Percentiles rank a stretch among this genome's conserved stretches.
Evolutionary conservation across 805 yeast genomes (phyloP).

Genomic region (Ogataea methylovora): DNA sequence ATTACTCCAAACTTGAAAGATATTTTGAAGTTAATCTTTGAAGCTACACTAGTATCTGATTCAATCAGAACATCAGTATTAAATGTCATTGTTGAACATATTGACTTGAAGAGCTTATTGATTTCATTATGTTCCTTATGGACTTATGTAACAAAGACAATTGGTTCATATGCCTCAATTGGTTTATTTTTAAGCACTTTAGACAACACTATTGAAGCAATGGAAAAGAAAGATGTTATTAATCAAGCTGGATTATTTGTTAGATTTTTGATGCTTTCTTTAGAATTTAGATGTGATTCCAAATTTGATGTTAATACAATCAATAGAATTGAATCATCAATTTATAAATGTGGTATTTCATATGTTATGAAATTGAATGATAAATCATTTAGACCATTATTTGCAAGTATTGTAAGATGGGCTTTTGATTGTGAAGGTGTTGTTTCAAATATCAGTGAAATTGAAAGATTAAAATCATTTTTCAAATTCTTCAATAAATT

Average conservation of each 20-base stretch:
- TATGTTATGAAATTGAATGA: constrained; percentile 90
- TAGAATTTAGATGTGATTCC: constrained; percentile 60
- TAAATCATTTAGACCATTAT: constrained; percentile 86
- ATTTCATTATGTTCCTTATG: constrained; percentile 58
- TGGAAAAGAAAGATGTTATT: constrained; percentile 74
- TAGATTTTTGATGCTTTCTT: constrained; percentile 58
- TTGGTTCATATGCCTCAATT: constrained; percentile 38
- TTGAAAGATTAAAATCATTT: constrained; percentile 61
- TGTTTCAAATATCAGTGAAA: constrained; percentile 36
- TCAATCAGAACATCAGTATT: constrained; percentile 55
- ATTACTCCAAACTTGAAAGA: constrained; percentile 61
- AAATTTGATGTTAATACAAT: constrained; percentile 64
- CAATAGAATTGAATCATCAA: constrained; percentile 72
- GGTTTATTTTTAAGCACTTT: constrained; percentile 66
- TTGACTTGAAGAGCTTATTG: constrained; percentile 60
- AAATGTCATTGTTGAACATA: constrained; percentile 52
- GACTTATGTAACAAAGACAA: constrained; percentile 32
- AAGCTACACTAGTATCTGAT: constrained; percentile 51
- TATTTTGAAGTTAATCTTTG: constrained; percentile 50
- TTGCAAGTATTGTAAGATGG: constrained; percentile 85
- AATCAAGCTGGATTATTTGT: constrained; percentile 60
- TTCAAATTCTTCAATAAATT: constrained; percentile 80
- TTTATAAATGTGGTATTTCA: constrained; percentile 63
- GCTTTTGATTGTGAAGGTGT: constrained; percentile 80
- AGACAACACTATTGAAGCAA: constrained; percentile 54